phyloP scores from a whole-genome alignment of 2,329 filamentous ascomycete genomes.

The Colletotrichum lupini region DNA sequence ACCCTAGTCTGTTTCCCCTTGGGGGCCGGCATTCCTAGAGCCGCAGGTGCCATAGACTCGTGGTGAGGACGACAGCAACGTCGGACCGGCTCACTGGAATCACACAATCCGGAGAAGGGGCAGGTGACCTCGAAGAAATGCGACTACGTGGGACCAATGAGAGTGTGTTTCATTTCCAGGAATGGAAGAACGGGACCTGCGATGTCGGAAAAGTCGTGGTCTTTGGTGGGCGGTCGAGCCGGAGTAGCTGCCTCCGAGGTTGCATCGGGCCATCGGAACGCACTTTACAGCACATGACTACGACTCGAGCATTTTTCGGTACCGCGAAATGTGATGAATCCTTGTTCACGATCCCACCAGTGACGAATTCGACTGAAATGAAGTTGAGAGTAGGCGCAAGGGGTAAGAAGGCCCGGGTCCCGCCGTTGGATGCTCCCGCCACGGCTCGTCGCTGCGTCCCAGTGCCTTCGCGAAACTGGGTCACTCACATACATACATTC shows the following conservation, averaged over 20 bases:
- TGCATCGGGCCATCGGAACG: conserved; percentile 25
- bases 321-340: background rate
- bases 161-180: background rate
- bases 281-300: conserved; percentile 20
- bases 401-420: background rate
- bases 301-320: conserved; percentile 6
- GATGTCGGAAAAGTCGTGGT: background rate
- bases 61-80: background rate
- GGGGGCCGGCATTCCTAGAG: conserved; percentile 10
- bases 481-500: background rate
- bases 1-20: background rate
- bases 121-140: conserved; percentile 8
- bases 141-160: background rate
- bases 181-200: background rate
- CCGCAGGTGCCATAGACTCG: conserved; percentile 7
- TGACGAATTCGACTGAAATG: background rate
- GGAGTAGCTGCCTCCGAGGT: conserved; percentile 30
- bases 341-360: conserved; percentile 20
- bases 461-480: background rate
- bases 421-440: background rate
- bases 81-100: conserved; percentile 26
- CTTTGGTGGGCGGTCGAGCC: background rate
- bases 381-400: background rate
- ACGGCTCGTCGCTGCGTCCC: background rate
- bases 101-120: background rate